Conservation (phyloP, 2,329 filamentous ascomycete genomes). For the Immersiporthe knoxdaviesiana region DNA sequence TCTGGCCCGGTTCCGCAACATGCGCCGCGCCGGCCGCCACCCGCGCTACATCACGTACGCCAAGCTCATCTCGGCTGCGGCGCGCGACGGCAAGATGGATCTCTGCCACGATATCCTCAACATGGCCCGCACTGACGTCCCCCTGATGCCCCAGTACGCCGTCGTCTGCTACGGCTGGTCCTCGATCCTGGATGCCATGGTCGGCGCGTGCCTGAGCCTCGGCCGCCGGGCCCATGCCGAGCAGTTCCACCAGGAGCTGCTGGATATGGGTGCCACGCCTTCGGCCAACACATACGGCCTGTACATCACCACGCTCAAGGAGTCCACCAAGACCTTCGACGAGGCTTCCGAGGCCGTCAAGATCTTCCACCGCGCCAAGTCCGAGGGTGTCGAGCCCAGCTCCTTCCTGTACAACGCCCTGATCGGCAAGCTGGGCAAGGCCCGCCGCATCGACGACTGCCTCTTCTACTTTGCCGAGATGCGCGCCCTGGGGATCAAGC, state of each 20-base stretch:
- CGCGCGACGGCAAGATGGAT: conserved; percentile 80
- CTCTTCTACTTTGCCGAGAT: conserved; percentile 98
- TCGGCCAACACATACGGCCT: conserved; percentile 97
- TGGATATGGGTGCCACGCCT: conserved; percentile 87
- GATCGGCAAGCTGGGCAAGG: conserved; percentile 97
- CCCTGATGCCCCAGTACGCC: conserved; percentile 79
- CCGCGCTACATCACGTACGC: conserved; percentile 96
- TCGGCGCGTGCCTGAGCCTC: conserved; percentile 84
- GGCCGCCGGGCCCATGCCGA: conserved; percentile 81
- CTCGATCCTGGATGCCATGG: conserved; percentile 94
- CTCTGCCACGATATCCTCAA: conserved; percentile 83
- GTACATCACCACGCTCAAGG: conserved; percentile 99
- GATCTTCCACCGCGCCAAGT: conserved; percentile 92
- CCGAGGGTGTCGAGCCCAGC: conserved; percentile 92
- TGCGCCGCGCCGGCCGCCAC: conserved; percentile 87
- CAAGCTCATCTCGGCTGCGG: conserved; percentile 89
- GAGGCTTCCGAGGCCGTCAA: conserved; percentile 96
- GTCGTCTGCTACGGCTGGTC: conserved; percentile 95
- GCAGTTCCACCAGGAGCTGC: conserved; percentile 87
- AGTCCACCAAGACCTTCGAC: conserved; percentile 95
- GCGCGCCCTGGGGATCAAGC: conserved; percentile 88
- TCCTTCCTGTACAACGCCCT: conserved; percentile 98
- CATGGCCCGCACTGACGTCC: conserved; percentile 89
- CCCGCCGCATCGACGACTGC: conserved; percentile 95
- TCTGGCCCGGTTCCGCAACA: conserved; percentile 83